These are phyloP conservation scores for Stylonectria norvegica DNA, from an alignment of 2,329 filamentous ascomycete genomes.

Conservation along the genomic window DNA sequence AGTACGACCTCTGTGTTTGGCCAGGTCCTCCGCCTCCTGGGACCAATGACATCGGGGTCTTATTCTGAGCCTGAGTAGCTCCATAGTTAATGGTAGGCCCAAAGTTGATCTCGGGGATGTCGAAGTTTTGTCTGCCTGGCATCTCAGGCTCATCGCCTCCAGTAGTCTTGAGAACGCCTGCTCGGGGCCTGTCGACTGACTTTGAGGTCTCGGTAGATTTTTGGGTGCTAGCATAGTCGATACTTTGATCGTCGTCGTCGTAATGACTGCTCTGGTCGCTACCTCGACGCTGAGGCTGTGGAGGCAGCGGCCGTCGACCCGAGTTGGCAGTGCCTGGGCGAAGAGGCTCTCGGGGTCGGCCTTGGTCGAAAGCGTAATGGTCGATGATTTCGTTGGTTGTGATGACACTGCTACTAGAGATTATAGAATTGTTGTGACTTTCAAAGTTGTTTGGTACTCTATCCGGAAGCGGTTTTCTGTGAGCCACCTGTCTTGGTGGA, in stretches of 20 bases:
- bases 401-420: slow-evolving; percentile 27
- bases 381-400: slow-evolving; percentile 39
- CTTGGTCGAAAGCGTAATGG: slow-evolving; percentile 34
- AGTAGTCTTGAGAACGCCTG: slow-evolving; percentile 76
- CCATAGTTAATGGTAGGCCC: slow-evolving; percentile 74
- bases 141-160: slow-evolving; percentile 47
- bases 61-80: slow-evolving; percentile 32
- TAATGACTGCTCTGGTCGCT: slow-evolving; percentile 46
- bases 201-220: slow-evolving; percentile 20
- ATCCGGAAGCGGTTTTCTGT: slow-evolving; percentile 31
- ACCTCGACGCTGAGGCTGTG: slow-evolving; percentile 22
- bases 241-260: slow-evolving; percentile 49
- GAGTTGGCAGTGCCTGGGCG: slow-evolving; percentile 16
- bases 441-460: slow-evolving; percentile 20
- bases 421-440: slow-evolving; percentile 20
- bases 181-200: slow-evolving; percentile 64
- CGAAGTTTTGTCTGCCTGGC: slow-evolving; percentile 35
- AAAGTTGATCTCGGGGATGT: slow-evolving; percentile 77
- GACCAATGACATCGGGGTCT: slow-evolving; percentile 22
- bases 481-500: slow-evolving; percentile 19
- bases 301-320: slow-evolving; percentile 23
- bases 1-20: slow-evolving; percentile 29
- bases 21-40: slow-evolving; percentile 8
- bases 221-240: slow-evolving; percentile 25
- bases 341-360: slow-evolving; percentile 15